Evolutionary conservation across 495 filamentous ascomycete genomes (phyloP).

Genomic region (Clohesyomyces aquaticus): DNA sequence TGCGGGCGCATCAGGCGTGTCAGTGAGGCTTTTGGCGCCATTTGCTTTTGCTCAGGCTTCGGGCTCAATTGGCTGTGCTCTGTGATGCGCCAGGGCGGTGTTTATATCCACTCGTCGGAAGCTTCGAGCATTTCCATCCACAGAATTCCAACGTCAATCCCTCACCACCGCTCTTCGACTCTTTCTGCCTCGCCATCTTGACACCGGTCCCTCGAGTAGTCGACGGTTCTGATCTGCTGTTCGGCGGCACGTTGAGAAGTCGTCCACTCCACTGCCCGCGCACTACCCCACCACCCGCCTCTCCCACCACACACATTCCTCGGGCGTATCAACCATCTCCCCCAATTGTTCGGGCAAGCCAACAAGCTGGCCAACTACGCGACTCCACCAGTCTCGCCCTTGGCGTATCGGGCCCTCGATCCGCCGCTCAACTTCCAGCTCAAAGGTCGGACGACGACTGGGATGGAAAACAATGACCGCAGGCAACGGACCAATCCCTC

Average conservation of each 20-base stretch:
- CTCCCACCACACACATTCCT: neutral
- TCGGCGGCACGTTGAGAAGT: neutral
- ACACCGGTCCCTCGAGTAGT: constrained; percentile 1
- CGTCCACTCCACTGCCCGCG: neutral
- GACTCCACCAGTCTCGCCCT: constrained; percentile 49
- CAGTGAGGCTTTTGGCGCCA: constrained; percentile 38
- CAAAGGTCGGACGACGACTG: constrained; percentile 35
- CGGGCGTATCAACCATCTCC: neutral
- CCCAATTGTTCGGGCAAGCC: constrained; percentile 18
- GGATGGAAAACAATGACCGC: constrained; percentile 52
- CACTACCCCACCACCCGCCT: constrained; percentile 3
- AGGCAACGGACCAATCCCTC: constrained; percentile 45
- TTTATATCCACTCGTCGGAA: constrained; percentile 35
- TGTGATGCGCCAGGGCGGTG: constrained; percentile 35
- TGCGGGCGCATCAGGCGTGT: constrained; percentile 31
- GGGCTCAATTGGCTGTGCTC: constrained; percentile 32
- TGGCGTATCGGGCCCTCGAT: constrained; percentile 46
- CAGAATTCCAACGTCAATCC: constrained; percentile 10
- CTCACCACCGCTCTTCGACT: constrained; percentile 2
- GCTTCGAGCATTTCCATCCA: constrained; percentile 26
- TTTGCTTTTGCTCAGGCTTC: constrained; percentile 23
- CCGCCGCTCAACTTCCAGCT: constrained; percentile 30
- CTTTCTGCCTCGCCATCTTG: constrained; percentile 1
- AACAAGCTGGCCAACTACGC: constrained; percentile 50
- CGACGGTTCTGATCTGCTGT: neutral